Evolutionary conservation across 345 rosid genomes (phyloP).

Genomic region (Syzygium oleosum): DNA sequence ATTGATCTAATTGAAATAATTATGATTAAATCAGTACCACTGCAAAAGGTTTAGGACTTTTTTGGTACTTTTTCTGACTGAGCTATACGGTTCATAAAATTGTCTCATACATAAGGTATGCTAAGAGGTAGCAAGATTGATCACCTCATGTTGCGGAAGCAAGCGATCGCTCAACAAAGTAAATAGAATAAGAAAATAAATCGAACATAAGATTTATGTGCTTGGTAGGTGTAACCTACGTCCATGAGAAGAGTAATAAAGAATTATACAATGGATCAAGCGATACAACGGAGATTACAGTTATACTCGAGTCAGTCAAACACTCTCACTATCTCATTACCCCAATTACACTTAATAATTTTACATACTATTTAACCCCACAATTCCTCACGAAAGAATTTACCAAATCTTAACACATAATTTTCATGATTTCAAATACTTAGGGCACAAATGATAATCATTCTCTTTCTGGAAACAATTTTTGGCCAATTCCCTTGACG

Average conservation of each 20-base stretch:
- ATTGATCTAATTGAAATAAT: too few relatives aligned
- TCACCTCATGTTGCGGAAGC: background rate
- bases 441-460: too few relatives aligned
- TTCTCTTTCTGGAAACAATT: too few relatives aligned
- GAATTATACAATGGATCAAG: background rate
- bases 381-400: background rate
- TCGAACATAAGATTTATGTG: accelerated
- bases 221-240: background rate
- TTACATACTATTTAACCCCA: background rate
- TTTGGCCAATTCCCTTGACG: too few relatives aligned
- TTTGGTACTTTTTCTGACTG: background rate
- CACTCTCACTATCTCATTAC: too few relatives aligned
- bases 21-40: too few relatives aligned
- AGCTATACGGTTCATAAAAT: background rate
- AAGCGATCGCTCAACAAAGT: background rate
- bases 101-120: background rate
- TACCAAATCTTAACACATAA: background rate
- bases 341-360: background rate
- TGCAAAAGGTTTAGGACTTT: too few relatives aligned
- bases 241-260: background rate
- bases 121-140: background rate
- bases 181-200: background rate
- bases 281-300: background rate
- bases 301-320: background rate
- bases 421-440: background rate